Percentiles rank a stretch among this genome's conserved stretches.
phyloP scores from a whole-genome alignment of 257 asterid genomes.

The Scutellaria galericulata region DNA sequence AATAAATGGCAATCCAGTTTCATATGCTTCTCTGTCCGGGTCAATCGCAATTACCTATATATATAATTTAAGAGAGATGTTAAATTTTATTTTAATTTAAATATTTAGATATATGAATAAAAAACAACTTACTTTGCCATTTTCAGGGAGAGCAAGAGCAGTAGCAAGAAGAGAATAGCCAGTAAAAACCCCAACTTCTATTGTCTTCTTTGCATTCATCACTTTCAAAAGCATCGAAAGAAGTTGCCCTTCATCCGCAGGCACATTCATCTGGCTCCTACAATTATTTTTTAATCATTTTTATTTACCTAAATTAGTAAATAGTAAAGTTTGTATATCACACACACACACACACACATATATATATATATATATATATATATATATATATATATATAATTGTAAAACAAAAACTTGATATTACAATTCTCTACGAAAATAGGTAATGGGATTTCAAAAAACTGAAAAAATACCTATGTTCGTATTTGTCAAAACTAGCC shows the following conservation, averaged over 20 bases:
- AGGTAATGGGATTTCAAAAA: too few relatives aligned
- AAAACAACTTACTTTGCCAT: slow-evolving; percentile 46
- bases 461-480: slow-evolving; percentile 28
- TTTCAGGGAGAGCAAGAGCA: slow-evolving; percentile 59
- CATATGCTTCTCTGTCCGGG: slow-evolving; percentile 61
- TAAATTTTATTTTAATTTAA: too few relatives aligned
- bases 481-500: slow-evolving; percentile 54
- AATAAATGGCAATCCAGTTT: slow-evolving; percentile 54
- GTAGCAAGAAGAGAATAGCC: slow-evolving; percentile 60
- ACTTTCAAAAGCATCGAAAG: slow-evolving; percentile 51
- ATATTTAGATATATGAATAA: too few relatives aligned
- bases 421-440: too few relatives aligned
- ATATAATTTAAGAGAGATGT: not conserved
- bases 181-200: slow-evolving; percentile 67
- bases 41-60: slow-evolving; percentile 53
- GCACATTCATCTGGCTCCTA: slow-evolving; percentile 63
- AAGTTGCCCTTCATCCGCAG: slow-evolving; percentile 61
- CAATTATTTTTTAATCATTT: not conserved
- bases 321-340: too few relatives aligned
- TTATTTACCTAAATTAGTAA: too few relatives aligned
- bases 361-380: too few relatives aligned
- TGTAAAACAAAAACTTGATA: too few relatives aligned
- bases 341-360: too few relatives aligned
- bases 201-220: slow-evolving; percentile 66
- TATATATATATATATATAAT: too few relatives aligned